phyloP scores from a whole-genome alignment of 139 green algal genomes.

The Trebouxia sp. region DNA sequence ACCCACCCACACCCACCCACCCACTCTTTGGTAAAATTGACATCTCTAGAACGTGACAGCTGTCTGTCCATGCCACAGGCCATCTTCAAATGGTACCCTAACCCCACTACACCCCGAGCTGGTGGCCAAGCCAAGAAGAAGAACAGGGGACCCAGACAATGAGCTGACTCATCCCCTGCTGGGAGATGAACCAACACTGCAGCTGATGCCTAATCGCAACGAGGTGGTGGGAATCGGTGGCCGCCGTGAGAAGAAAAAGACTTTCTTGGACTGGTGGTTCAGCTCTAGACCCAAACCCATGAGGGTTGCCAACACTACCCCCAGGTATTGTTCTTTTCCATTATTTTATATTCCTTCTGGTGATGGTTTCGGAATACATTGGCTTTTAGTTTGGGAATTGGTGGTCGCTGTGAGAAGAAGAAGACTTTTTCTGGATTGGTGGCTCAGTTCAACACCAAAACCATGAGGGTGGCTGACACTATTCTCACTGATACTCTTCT shows the following conservation, averaged over 20 bases:
- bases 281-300: slow-evolving; percentile 26
- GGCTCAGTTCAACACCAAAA: background rate
- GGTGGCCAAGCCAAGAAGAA: slow-evolving; percentile 41
- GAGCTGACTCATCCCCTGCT: slow-evolving; percentile 82
- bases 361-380: too few species aligned
- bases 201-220: slow-evolving; percentile 61
- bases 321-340: background rate
- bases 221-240: slow-evolving; percentile 28
- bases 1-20: too few species aligned
- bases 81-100: slow-evolving; percentile 1
- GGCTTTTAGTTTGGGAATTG: too few species aligned
- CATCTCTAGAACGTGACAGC: too few species aligned
- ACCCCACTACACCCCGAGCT: background rate
- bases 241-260: slow-evolving; percentile 20
- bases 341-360: too few species aligned
- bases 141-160: slow-evolving; percentile 41
- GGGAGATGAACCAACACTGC: slow-evolving; percentile 76
- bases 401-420: too few species aligned
- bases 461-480: too few species aligned
- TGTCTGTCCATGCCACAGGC: too few species aligned
- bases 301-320: background rate
- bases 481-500: too few species aligned
- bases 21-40: too few species aligned
- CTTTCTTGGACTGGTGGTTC: slow-evolving; percentile 37
- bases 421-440: background rate